Conservation (phyloP, 495 filamentous ascomycete genomes). For the Bombardia bombarda region DNA sequence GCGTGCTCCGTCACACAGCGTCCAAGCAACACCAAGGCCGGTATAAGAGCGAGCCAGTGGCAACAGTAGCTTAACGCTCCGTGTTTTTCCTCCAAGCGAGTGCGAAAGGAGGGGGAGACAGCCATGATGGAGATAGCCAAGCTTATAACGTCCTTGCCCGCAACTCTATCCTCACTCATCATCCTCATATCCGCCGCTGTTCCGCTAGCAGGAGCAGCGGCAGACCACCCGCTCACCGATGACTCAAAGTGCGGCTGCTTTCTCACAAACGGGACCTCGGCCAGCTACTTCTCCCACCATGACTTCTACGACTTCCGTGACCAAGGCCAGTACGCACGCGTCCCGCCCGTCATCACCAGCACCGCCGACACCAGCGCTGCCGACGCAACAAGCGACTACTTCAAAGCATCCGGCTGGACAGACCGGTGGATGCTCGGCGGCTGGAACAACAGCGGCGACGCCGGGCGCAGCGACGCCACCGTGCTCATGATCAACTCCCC, state of each 20-base stretch:
- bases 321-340: conserved; percentile 27
- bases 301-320: conserved; percentile 63
- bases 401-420: conserved; percentile 29
- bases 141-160: conserved; percentile 4
- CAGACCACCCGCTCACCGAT: conserved; percentile 15
- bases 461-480: conserved; percentile 32
- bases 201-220: conserved; percentile 9
- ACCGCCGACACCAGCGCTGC: conserved; percentile 22
- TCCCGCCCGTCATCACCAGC: conserved; percentile 27
- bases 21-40: neutral
- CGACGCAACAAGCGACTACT: conserved; percentile 30
- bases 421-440: conserved; percentile 51
- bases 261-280: conserved; percentile 35
- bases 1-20: too few relatives aligned
- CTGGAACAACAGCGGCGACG: conserved; percentile 42
- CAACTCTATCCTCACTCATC: conserved; percentile 12
- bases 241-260: conserved; percentile 40
- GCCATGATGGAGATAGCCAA: conserved; percentile 2
- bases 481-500: conserved; percentile 54
- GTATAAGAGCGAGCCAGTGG: too few relatives aligned
- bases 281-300: conserved; percentile 54
- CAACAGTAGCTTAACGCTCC: too few relatives aligned
- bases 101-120: neutral
- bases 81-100: too few relatives aligned
- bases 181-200: conserved; percentile 11